These are phyloP conservation scores for Alternaria panax DNA, from an alignment of 2,329 filamentous ascomycete genomes.

Conservation along the genomic window DNA sequence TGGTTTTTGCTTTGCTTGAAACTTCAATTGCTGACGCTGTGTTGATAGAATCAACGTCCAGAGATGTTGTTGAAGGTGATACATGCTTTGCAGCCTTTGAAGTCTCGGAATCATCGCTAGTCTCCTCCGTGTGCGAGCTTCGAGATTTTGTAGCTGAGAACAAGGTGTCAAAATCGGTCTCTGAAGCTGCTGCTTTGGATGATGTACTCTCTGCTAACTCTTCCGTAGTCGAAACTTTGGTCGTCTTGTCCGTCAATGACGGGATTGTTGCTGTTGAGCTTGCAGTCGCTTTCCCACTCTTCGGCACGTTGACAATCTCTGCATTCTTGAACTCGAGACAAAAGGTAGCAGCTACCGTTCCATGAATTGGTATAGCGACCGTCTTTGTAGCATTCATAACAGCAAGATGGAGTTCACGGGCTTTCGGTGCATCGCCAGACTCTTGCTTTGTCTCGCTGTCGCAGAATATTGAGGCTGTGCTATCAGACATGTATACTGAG, in stretches of 20 bases:
- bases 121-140: background rate
- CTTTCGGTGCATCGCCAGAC: background rate
- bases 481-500: slow-evolving; percentile 6
- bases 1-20: background rate
- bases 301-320: background rate
- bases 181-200: background rate
- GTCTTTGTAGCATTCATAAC: background rate
- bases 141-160: background rate
- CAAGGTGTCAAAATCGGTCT: background rate
- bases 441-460: background rate
- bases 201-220: background rate
- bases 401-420: background rate
- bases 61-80: background rate
- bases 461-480: slow-evolving; percentile 2
- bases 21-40: background rate
- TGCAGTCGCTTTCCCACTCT: background rate
- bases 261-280: too few species aligned
- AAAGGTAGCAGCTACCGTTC: background rate
- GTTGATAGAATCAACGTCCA: background rate
- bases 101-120: background rate
- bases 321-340: background rate
- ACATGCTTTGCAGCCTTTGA: background rate
- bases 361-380: background rate
- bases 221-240: background rate
- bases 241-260: background rate